Conservation (phyloP, 805 yeast genomes). For the Cyberlindnera mrakii region DNA sequence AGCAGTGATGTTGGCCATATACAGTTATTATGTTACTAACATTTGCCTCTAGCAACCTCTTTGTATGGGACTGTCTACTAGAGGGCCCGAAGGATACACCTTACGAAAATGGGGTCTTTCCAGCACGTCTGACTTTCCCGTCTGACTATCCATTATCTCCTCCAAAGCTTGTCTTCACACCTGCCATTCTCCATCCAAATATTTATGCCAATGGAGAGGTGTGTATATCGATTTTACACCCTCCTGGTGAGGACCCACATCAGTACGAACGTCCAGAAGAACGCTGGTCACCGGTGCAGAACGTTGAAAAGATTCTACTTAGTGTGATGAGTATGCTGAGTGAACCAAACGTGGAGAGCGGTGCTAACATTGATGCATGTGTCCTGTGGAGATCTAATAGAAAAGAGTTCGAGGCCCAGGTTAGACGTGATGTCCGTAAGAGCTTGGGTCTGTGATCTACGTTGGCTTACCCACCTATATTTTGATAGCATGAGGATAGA, state of each 20-base stretch:
- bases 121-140: conserved; percentile 69
- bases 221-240: conserved; percentile 89
- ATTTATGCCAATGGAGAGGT: conserved; percentile 93
- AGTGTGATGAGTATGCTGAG: conserved; percentile 96
- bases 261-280: conserved; percentile 94
- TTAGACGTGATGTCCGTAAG: conserved; percentile 60
- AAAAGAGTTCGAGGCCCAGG: conserved; percentile 56
- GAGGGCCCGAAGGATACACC: conserved; percentile 84
- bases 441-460: conserved; percentile 57
- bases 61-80: conserved; percentile 77
- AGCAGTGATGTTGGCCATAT: no score
- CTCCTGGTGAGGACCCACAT: conserved; percentile 96
- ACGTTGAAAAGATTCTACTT: conserved; percentile 90
- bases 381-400: conserved; percentile 89
- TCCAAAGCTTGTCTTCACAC: conserved; percentile 67
- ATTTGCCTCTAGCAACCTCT: conserved; percentile 37
- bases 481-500: background rate
- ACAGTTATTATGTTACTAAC: background rate
- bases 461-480: background rate
- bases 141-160: conserved; percentile 79
- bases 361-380: conserved; percentile 78
- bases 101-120: conserved; percentile 83
- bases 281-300: conserved; percentile 97
- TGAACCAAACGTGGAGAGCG: conserved; percentile 94
- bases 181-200: conserved; percentile 89